phyloP scores from a whole-genome alignment of 148 eudicot species.

The Nepenthes mirabilis region DNA sequence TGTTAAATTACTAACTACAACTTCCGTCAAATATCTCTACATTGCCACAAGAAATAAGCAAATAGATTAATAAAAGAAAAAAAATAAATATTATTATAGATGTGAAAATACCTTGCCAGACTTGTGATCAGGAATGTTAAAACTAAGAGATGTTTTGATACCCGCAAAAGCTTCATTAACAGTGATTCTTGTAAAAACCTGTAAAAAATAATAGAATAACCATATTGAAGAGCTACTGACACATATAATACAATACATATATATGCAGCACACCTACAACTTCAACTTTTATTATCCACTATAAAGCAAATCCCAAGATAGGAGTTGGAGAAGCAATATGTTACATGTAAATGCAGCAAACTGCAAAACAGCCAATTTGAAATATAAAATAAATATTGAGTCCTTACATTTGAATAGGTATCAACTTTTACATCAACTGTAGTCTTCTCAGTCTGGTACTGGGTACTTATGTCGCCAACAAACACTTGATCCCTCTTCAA shows the following conservation, averaged over 20 bases:
- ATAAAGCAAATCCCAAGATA: background rate
- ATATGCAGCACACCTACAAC: too few relatives aligned
- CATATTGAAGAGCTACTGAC: background rate
- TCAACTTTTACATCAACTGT: slow-evolving; percentile 80
- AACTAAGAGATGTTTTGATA: slow-evolving; percentile 63
- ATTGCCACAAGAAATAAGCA: background rate
- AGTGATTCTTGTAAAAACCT: slow-evolving; percentile 77
- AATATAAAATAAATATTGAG: background rate
- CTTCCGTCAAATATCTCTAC: background rate
- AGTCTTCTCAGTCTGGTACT: slow-evolving; percentile 57
- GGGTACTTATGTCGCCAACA: slow-evolving; percentile 70
- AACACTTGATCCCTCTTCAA: slow-evolving; percentile 63
- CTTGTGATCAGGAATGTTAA: slow-evolving; percentile 73
- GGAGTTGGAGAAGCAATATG: background rate
- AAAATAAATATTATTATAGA: background rate
- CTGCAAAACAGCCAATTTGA: background rate
- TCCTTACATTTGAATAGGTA: slow-evolving; percentile 69
- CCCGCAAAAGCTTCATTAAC: slow-evolving; percentile 44
- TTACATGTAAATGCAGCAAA: background rate
- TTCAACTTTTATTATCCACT: too few relatives aligned
- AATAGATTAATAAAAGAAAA: background rate
- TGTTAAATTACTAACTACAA: too few relatives aligned
- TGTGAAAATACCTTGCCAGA: slow-evolving; percentile 59
- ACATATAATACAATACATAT: background rate
- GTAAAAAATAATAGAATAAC: slow-evolving; percentile 8